Evolutionary conservation across 2,329 filamentous ascomycete genomes (phyloP).

Genomic region (Ceratocystis eucalypticola): DNA sequence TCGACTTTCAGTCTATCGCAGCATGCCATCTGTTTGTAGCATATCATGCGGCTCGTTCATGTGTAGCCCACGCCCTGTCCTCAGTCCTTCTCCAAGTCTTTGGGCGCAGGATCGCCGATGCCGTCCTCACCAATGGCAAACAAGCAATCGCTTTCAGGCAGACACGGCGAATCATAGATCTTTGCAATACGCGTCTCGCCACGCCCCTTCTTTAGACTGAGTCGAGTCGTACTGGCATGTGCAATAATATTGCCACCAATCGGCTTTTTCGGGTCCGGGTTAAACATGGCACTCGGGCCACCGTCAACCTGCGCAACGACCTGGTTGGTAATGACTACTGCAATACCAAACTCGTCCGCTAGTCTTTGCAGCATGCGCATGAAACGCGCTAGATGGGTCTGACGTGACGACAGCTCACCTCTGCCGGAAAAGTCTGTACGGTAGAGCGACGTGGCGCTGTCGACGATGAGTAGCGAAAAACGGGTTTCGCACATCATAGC

Average conservation of each 20-base stretch:
- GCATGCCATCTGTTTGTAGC: background rate
- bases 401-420: conserved; percentile 86
- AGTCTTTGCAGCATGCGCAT: conserved; percentile 72
- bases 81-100: conserved; percentile 79
- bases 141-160: conserved; percentile 89
- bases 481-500: conserved; percentile 99
- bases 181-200: conserved; percentile 95
- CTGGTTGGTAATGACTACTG: conserved; percentile 96
- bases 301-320: conserved; percentile 97
- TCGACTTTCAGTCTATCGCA: background rate
- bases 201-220: conserved; percentile 90
- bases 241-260: conserved; percentile 99
- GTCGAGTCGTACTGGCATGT: conserved; percentile 85
- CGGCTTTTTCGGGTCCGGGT: conserved; percentile 96
- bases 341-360: conserved; percentile 79
- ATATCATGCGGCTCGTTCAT: background rate
- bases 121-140: conserved; percentile 97
- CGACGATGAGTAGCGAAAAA: conserved; percentile 89
- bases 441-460: conserved; percentile 90
- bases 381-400: conserved; percentile 79
- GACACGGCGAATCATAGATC: conserved; percentile 95
- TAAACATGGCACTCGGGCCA: conserved; percentile 94
- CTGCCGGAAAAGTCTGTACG: conserved; percentile 94
- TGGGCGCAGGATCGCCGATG: conserved; percentile 88
- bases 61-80: background rate